Evolutionary conservation across 768 basidiomycete genomes (phyloP).

Genomic region (Dictyophora rubrovolvata): DNA sequence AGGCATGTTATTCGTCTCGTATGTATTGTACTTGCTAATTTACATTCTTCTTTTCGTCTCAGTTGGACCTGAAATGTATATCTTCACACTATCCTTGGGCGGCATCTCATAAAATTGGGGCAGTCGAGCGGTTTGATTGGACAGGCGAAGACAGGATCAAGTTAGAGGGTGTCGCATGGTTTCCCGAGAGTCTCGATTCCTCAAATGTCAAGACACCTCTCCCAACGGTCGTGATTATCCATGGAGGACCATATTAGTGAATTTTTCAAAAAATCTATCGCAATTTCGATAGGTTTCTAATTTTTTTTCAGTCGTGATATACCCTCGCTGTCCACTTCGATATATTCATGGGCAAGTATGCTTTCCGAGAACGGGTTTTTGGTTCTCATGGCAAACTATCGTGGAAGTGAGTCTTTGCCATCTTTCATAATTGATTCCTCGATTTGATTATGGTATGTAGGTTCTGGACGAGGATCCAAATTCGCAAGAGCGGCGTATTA

Average conservation of each 20-base stretch:
- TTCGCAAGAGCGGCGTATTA: constrained; percentile 8
- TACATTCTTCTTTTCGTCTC: background rate
- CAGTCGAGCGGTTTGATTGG: constrained; percentile 6
- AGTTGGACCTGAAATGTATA: constrained; percentile 4
- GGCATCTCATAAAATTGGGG: background rate
- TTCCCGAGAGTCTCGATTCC: constrained; percentile 3
- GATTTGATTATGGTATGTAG: background rate
- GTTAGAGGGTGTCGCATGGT: constrained; percentile 8
- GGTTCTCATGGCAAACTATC: constrained; percentile 9
- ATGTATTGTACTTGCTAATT: background rate
- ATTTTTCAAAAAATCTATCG: background rate
- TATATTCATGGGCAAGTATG: background rate
- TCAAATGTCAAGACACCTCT: constrained; percentile 4
- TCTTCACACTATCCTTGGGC: constrained; percentile 9
- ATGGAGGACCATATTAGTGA: constrained; percentile 11
- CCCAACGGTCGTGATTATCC: constrained; percentile 8
- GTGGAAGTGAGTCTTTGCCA: constrained; percentile 9
- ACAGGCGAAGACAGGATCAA: constrained; percentile 7
- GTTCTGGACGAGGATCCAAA: constrained; percentile 7
- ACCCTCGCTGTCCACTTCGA: background rate
- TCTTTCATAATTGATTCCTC: background rate
- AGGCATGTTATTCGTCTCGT: background rate
- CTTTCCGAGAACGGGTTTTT: constrained; percentile 8
- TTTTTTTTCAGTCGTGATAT: constrained; percentile 6
- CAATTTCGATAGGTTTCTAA: background rate